phyloP scores from a whole-genome alignment of 345 rosid genomes.

The Acer yangbiense region DNA sequence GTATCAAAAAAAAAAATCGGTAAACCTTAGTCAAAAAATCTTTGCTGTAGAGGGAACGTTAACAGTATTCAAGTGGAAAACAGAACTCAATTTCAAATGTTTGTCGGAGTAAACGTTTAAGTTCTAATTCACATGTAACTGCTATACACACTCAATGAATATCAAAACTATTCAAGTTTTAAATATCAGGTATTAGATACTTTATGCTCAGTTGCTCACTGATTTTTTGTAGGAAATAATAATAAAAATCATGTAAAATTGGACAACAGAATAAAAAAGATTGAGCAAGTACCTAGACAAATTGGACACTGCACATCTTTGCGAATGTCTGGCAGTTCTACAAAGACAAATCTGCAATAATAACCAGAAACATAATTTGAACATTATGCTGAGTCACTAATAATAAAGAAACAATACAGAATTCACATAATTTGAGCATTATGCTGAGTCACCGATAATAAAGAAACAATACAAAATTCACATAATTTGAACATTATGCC shows the following conservation, averaged over 20 bases:
- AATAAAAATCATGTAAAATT: not conserved
- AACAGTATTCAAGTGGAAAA: not conserved
- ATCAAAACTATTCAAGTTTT: not conserved
- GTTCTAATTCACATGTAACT: not conserved
- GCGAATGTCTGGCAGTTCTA: conserved; percentile 73
- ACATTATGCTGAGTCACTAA: not conserved
- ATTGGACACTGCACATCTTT: conserved; percentile 89
- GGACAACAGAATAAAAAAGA: not conserved
- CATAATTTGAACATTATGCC: not conserved
- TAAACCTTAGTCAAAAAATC: not conserved
- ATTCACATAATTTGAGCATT: not conserved
- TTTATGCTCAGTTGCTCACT: not conserved
- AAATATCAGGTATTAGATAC: not conserved
- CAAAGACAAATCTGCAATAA: conserved; percentile 62
- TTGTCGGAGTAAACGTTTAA: not conserved
- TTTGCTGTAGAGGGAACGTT: not conserved
- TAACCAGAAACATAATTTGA: conserved; percentile 22
- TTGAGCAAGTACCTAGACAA: conserved; percentile 67
- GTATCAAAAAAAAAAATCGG: not conserved
- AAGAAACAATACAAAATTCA: not conserved
- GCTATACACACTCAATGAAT: not conserved
- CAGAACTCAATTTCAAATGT: not conserved
- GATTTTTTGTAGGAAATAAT: not conserved
- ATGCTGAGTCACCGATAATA: not conserved
- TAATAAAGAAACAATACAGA: conserved; percentile 1